Evolutionary conservation across 257 asterid species (phyloP).

Genomic region (Anisodus acutangulus): DNA sequence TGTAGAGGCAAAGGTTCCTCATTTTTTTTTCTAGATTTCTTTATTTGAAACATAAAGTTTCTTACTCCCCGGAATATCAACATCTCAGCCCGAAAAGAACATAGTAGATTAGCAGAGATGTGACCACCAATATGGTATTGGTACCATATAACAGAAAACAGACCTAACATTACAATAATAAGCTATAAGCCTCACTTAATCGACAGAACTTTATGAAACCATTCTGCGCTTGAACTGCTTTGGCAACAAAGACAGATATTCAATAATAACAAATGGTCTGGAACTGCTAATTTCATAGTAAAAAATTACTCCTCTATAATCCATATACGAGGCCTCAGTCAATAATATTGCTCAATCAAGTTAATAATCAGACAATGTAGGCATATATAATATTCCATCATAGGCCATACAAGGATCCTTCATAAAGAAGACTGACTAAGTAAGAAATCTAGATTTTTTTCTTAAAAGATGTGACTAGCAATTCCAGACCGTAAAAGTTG

Average conservation of each 20-base stretch:
- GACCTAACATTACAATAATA: neutral
- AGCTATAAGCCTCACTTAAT: neutral
- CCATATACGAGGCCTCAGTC: slow-evolving; percentile 27
- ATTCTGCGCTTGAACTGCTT: neutral
- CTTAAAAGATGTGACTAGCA: neutral
- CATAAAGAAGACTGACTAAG: neutral
- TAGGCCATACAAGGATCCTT: neutral
- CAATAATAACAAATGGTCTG: neutral
- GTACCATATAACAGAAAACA: neutral
- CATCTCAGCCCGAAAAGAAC: neutral
- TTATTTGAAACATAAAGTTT: neutral
- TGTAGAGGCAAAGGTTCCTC: neutral
- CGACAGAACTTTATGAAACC: neutral
- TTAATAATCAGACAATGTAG: slow-evolving; percentile 26
- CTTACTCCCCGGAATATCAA: neutral
- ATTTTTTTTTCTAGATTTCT: neutral
- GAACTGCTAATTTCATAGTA: neutral
- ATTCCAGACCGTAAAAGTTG: neutral
- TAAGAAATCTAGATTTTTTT: neutral
- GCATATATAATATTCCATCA: slow-evolving; percentile 28
- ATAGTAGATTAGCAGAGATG: neutral
- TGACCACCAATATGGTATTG: too few relatives aligned
- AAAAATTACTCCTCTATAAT: neutral
- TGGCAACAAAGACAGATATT: neutral
- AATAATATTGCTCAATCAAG: slow-evolving; percentile 20